A percentile compares a stretch with the other conserved stretches of the same genome.
These are phyloP conservation scores for Candida insectorum DNA, from an alignment of 805 yeast genomes.

Conservation along the genomic window DNA sequence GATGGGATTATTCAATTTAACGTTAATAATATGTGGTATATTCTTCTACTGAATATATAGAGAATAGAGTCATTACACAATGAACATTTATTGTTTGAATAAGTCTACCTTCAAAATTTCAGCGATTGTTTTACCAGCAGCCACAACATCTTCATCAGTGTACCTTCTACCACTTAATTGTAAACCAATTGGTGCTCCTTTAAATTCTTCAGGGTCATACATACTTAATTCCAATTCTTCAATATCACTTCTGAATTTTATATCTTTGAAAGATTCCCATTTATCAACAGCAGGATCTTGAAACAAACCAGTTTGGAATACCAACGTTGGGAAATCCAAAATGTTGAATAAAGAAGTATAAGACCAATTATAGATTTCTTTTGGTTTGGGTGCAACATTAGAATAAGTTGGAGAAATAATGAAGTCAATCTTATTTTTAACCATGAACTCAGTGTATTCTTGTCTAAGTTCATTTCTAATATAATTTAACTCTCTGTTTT, in stretches of 20 bases:
- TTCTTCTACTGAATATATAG: too few relatives aligned
- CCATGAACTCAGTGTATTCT: slow-evolving; percentile 52
- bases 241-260: slow-evolving; percentile 37
- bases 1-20: slow-evolving; percentile 38
- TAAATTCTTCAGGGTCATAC: slow-evolving; percentile 45
- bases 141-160: slow-evolving; percentile 54
- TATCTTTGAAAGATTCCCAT: slow-evolving; percentile 27
- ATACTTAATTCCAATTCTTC: slow-evolving; percentile 47
- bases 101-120: slow-evolving; percentile 23
- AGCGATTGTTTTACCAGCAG: slow-evolving; percentile 39
- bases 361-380: slow-evolving; percentile 69
- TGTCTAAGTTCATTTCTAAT: slow-evolving; percentile 58
- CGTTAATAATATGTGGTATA: slow-evolving; percentile 14
- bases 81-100: too few relatives aligned
- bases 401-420: slow-evolving; percentile 65
- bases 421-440: slow-evolving; percentile 56
- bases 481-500: slow-evolving; percentile 50
- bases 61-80: too few relatives aligned
- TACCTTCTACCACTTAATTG: slow-evolving; percentile 54
- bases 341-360: slow-evolving; percentile 74
- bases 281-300: slow-evolving; percentile 55
- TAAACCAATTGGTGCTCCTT: slow-evolving; percentile 53
- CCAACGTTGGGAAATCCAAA: slow-evolving; percentile 65
- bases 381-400: slow-evolving; percentile 67
- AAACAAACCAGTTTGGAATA: slow-evolving; percentile 57